Percentiles rank a stretch among this genome's conserved stretches.
Conservation (phyloP, 1,139 yeast species). For the Candida sp. region DNA sequence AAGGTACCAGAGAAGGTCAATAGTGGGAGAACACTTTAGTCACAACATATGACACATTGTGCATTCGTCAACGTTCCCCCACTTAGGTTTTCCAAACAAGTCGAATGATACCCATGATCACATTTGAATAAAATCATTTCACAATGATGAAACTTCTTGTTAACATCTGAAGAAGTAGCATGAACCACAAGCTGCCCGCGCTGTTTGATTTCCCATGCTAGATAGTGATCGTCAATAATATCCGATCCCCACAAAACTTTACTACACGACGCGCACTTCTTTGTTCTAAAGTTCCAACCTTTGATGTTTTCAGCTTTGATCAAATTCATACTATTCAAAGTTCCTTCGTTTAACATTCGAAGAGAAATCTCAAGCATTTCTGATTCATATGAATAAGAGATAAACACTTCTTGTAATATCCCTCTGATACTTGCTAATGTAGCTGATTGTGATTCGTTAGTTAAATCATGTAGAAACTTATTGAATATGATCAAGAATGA, state of each 20-base stretch:
- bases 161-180: constrained; percentile 2
- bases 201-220: constrained; percentile 48
- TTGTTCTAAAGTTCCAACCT: constrained; percentile 61
- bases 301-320: constrained; percentile 35
- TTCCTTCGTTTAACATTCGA: constrained; percentile 51
- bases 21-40: no score
- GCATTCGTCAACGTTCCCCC: constrained; percentile 5
- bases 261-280: constrained; percentile 71
- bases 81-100: constrained; percentile 43
- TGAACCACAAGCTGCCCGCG: background rate
- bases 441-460: constrained; percentile 29
- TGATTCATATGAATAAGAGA: constrained; percentile 63
- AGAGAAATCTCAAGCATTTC: constrained; percentile 54
- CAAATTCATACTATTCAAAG: constrained; percentile 40
- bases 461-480: constrained; percentile 39
- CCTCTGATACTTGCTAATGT: constrained; percentile 57
- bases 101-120: constrained; percentile 65
- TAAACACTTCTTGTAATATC: constrained; percentile 59
- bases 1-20: background rate
- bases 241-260: constrained; percentile 62
- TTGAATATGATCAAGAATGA: constrained; percentile 51
- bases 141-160: constrained; percentile 12
- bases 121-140: constrained; percentile 34
- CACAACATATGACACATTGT: background rate
- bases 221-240: constrained; percentile 35